A percentile compares a stretch with the other conserved stretches of the same genome.
Evolutionary conservation across 768 basidiomycete genomes (phyloP).

Genomic region (Russula sp.): DNA sequence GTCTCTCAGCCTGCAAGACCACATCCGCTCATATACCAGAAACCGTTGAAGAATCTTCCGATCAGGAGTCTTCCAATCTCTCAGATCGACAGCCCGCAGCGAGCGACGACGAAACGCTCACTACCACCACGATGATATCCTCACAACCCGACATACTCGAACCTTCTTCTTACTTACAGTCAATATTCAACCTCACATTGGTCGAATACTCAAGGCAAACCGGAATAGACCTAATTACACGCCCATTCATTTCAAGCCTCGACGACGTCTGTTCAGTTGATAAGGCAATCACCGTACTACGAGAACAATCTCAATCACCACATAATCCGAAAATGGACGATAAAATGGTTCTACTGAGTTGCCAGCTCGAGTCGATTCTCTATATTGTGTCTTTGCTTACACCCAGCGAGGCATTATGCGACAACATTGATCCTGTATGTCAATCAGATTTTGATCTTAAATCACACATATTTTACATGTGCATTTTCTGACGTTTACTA

Average conservation of each 20-base stretch:
- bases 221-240: constrained; percentile 1
- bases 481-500: not conserved
- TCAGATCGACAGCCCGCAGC: not conserved
- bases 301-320: not conserved
- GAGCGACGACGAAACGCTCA: not conserved
- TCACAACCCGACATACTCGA: not conserved
- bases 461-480: not conserved
- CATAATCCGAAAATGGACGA: not conserved
- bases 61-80: not conserved
- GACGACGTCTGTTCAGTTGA: not conserved
- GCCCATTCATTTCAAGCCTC: not conserved
- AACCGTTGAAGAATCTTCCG: not conserved
- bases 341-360: not conserved
- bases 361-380: not conserved
- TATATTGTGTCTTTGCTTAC: constrained; percentile 12
- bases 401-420: not conserved
- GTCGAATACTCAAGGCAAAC: constrained; percentile 8
- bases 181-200: constrained; percentile 6
- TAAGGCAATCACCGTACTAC: not conserved
- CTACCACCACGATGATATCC: not conserved
- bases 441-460: not conserved
- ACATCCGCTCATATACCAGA: not conserved
- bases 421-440: constrained; percentile 11
- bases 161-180: constrained; percentile 11
- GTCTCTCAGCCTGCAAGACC: constrained; percentile 5